These are phyloP conservation scores for Cytospora schulzeri DNA, from an alignment of 2,329 filamentous ascomycete genomes.

Conservation along the genomic window DNA sequence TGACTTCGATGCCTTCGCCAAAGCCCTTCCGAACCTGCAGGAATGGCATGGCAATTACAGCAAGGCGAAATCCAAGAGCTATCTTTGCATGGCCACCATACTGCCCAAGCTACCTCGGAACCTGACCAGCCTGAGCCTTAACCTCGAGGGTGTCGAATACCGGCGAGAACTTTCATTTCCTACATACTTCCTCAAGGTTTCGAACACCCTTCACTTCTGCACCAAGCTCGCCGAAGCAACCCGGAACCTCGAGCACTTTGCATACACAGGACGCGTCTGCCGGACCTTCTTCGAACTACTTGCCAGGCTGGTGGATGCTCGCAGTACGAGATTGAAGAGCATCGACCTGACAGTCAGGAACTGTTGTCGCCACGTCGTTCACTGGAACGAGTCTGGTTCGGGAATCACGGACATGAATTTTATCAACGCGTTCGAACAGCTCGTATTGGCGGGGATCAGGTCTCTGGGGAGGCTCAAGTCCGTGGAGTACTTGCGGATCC, in stretches of 20 bases:
- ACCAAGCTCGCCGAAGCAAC: constrained; percentile 61
- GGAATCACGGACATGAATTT: constrained; percentile 74
- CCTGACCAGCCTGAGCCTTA: constrained; percentile 66
- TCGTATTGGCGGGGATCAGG: constrained; percentile 65
- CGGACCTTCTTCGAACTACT: constrained; percentile 66
- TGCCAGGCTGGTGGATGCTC: constrained; percentile 50
- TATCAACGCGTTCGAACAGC: constrained; percentile 69
- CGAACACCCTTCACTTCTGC: constrained; percentile 65
- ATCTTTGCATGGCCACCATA: constrained; percentile 68
- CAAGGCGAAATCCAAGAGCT: constrained; percentile 74
- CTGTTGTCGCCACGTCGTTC: constrained; percentile 61
- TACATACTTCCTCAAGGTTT: constrained; percentile 62
- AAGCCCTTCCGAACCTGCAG: constrained; percentile 65
- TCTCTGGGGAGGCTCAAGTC: constrained; percentile 60
- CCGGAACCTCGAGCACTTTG: constrained; percentile 65
- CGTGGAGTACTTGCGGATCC: constrained; percentile 68
- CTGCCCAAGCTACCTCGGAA: constrained; percentile 59
- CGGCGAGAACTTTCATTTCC: constrained; percentile 64
- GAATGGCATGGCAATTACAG: constrained; percentile 67
- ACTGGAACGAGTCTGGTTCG: constrained; percentile 65
- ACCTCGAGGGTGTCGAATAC: constrained; percentile 69
- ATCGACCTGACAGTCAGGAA: constrained; percentile 76
- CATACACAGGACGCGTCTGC: constrained; percentile 74
- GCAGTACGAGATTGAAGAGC: constrained; percentile 59
- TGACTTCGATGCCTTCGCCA: constrained; percentile 64